Base-by-base conservation (phyloP, 345 rosid genomes). In the Eucalyptus decipiens region DNA sequence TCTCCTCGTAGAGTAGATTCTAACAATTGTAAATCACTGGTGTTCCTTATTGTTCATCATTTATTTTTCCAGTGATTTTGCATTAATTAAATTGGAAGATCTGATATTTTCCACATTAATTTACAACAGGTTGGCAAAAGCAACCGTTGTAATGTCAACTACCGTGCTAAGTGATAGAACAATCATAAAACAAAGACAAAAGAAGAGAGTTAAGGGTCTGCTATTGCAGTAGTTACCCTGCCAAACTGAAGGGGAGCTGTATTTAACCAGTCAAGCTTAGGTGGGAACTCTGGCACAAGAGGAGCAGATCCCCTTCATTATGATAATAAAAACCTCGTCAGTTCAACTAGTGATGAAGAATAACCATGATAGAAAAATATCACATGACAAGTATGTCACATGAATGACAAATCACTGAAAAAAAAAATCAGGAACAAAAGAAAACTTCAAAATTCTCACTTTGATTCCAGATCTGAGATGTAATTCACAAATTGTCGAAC, bases 201-300 rank as follows among this genome's bases (percentile, higher is more conserved):
- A 80, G 60, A n/a, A 76, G 54, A 24, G 42, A 80, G 85, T 37
- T 7, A 40, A 76, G 47, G 21, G 9, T 76, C 28, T 42, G 69
- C 32, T 45, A 80, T 47, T 56, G 56, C 51, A 69, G 92, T n/a
- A 92, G 89, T 93, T 94, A 94, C 99, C 96, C 96, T 92, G 87
- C 87, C 92, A 89, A 96, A 94, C 91, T 94, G 98, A 91, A 97
- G 98, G 87, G 99, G 99, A 80, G 96, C 93, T 28, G 97, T 91
- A 92, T 97, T 97, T 76, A 97, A 93, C 99, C 99, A 97, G 90
- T 97, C 98, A 19, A 97, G 97, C 93, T 94, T 95, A 47, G 94
- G 49, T 17, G 99, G 98, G 90, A 96, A 96, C 91, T 97, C 99
- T 28, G 99, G 99, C 87, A 97, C 97, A 76, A 86, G 40, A 56